phyloP scores from a whole-genome alignment of 495 filamentous ascomycete genomes.

The Tuber microsphaerosporum region DNA sequence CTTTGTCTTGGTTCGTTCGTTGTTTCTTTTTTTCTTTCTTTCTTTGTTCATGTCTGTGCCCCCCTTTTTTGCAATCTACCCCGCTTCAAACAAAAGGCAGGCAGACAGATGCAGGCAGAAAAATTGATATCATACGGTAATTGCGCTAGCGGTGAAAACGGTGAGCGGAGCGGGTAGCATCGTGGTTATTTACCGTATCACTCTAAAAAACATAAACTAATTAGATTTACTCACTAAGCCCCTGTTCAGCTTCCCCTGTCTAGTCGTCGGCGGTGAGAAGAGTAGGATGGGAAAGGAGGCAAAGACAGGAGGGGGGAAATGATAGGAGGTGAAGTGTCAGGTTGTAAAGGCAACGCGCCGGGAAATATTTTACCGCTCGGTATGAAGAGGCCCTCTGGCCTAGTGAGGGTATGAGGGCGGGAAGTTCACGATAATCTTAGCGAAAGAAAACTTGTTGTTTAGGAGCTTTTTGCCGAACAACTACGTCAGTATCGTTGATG shows the following conservation, averaged over 20 bases:
- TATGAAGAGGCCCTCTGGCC: background rate
- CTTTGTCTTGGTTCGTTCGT: background rate
- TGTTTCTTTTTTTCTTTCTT: too few relatives aligned
- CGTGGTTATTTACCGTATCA: background rate
- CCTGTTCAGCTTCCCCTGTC: background rate
- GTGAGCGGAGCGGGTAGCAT: background rate
- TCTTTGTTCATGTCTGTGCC: too few relatives aligned
- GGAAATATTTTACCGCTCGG: background rate
- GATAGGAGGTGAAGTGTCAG: background rate
- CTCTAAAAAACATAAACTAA: background rate
- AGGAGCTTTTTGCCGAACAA: constrained; percentile 1
- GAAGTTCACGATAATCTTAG: background rate
- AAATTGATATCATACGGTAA: background rate
- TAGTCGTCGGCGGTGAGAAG: background rate
- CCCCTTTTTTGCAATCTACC: too few relatives aligned
- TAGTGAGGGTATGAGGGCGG: background rate
- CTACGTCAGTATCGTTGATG: background rate
- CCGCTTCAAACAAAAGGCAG: too few relatives aligned
- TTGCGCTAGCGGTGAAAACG: background rate
- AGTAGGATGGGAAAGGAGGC: background rate
- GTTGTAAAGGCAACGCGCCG: background rate
- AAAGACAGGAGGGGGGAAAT: background rate
- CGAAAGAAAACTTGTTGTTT: background rate
- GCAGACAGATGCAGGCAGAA: constrained; percentile 2
- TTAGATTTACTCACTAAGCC: background rate